Conservation (phyloP, 2,329 filamentous ascomycete species). For the Lizonia empirigonia region DNA sequence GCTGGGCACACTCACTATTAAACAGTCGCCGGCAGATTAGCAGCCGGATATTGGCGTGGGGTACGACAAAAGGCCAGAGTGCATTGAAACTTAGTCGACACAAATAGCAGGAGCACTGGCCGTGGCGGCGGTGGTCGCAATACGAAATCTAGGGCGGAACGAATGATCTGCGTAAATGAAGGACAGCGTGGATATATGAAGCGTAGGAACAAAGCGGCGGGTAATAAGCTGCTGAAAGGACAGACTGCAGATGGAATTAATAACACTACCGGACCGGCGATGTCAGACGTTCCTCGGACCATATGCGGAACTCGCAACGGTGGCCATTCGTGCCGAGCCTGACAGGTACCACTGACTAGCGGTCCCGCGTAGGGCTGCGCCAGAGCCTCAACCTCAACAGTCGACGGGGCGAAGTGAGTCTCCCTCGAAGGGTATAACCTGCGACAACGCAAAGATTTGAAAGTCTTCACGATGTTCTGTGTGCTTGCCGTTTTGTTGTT, state of each 20-base stretch:
- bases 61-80: conserved; percentile 48
- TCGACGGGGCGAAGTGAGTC: not conserved
- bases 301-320: conserved; percentile 36
- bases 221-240: conserved; percentile 16
- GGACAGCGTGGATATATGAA: conserved; percentile 18
- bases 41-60: conserved; percentile 30
- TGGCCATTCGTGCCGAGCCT: conserved; percentile 34
- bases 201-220: conserved; percentile 10
- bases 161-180: conserved; percentile 32
- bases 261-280: conserved; percentile 16
- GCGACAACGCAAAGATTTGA: too few species aligned
- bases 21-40: conserved; percentile 16
- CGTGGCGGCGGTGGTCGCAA: conserved; percentile 31
- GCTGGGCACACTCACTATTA: conserved; percentile 13
- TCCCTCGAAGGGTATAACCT: not conserved
- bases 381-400: conserved; percentile 22
- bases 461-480: not conserved
- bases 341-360: conserved; percentile 16
- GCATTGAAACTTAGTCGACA: conserved; percentile 35
- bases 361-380: conserved; percentile 32
- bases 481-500: not conserved
- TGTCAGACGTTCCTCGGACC: conserved; percentile 44
- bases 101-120: conserved; percentile 27
- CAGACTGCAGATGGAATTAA: conserved; percentile 19
- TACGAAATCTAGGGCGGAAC: conserved; percentile 25